Evolutionary conservation across 257 asterid genomes (phyloP), one percentile per base, ranked within the genome.

Genomic region (Striga asiatica): DNA sequence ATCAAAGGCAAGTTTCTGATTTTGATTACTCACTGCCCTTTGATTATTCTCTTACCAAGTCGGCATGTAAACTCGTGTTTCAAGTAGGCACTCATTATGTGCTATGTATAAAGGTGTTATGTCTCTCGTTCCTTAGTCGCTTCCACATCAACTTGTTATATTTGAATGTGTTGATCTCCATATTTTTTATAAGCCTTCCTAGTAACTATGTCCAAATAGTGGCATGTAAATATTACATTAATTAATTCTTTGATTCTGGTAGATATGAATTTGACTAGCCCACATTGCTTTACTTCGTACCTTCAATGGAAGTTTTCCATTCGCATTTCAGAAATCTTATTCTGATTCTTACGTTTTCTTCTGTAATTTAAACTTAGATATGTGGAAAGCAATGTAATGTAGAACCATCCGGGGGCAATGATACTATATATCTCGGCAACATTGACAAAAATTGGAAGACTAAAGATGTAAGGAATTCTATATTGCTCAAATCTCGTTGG

Each of bases 401-500:
- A 56, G 65, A 60, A 45, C 71, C 72, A 50, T 89, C 76, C 20
- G 82, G 72, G 74, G 93, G 93, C 14, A 78, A 78, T 28, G 71
- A 66, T 71, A 80, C 93, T 37, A 38, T 82, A 78, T 82, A 49
- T 70, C 83, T 85, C 47, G 85, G 89, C 31, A 80, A 78, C 76
- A 80, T 85, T 54, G 77, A 82, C 75, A 78, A 64, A 62, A 69
- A 55, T 19, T 85, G 95, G 95, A 85, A 80, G 74, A 61, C 58
- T 28, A 74, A 76, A 64, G 88, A 82, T 57, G 95, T 85, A 70
- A 80, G 95, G 62, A 20, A 58, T 66, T 51, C 24, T 32, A 22
- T 52, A 67, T 50, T 53, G 66, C 46, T 34, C 52, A 49, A 27
- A 35, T 70, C 8, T 18, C 52, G 51, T 31, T 32, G 9, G 48